Evolutionary conservation across 805 yeast genomes (phyloP), one percentile per base, ranked within the genome.

Genomic region (Priceomyces carsonii): DNA sequence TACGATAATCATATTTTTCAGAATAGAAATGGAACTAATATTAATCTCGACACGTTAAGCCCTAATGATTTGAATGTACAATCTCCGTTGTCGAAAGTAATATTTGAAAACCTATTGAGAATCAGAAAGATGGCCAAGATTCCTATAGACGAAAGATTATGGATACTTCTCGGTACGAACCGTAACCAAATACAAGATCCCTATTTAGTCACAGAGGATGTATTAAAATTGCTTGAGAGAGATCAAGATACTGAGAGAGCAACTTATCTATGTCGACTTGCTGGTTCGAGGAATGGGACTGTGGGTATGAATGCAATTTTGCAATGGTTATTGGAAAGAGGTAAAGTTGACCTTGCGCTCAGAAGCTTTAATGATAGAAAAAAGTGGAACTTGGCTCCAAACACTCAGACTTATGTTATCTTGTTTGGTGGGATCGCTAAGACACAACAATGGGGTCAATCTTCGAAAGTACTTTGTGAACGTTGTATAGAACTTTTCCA

Each of bases 271-370:
- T 63, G 74, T 3, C 63, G 69, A 27, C 42, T 79, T 8, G 77
- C 83, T 0, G 47, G 54, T 7, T 56, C 63, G 18, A 51, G 50
- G 2, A 67, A 69, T 23, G 86, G 85, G 6, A 45, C 66, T 0
- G 85, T 79, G 20, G 85, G 78, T 1, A 73, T 79, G 77, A 85
- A 85, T 43, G 66, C 73, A n/a, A 66, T 85, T 0, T 53, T 79
- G 49, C 69, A 73, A 40, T 71, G 77, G 63, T 62, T 70, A 26
- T 56, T 81, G 3, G 53, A 54, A 6, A 47, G 62, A 6, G 67
- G 71, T 2, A 68, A 70, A 15, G 53, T 70, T 1, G 68, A 71
- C 29, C 66, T 64, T 6, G 83, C 84, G 0, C 36, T 81, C 17
- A 74, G 74, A 26, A 44, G 76, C 13, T 69, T 70, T 40, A 68